phyloP scores from a whole-genome alignment of 495 filamentous ascomycete genomes.

The Usnea hakonensis region DNA sequence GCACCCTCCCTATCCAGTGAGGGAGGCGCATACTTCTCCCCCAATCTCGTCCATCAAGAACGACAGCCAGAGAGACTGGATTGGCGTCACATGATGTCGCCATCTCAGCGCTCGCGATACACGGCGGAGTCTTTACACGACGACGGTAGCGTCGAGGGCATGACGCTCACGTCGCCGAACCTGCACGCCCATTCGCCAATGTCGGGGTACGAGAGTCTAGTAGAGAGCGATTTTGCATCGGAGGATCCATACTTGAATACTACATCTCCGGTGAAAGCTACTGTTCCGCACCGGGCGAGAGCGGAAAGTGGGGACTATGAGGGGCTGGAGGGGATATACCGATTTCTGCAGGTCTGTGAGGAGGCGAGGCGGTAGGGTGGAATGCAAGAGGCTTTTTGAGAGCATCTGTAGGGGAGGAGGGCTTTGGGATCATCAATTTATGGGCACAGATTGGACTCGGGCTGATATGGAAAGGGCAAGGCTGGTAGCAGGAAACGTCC shows the following conservation, averaged over 20 bases:
- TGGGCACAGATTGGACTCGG: not conserved
- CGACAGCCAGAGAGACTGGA: conserved; percentile 35
- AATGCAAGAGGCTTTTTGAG: not conserved
- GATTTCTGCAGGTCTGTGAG: conserved; percentile 83
- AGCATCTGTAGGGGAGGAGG: not conserved
- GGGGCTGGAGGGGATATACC: conserved; percentile 77
- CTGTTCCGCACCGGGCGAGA: conserved; percentile 26
- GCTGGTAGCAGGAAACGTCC: too few relatives aligned
- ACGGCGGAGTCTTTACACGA: conserved; percentile 22
- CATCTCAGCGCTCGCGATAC: conserved; percentile 15
- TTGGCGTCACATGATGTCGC: conserved; percentile 53
- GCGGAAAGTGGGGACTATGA: conserved; percentile 56
- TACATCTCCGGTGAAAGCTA: conserved; percentile 2
- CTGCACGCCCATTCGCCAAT: conserved; percentile 10
- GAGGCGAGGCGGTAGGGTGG: conserved; percentile 36
- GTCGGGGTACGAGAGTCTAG: conserved; percentile 28
- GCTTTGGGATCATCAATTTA: not conserved
- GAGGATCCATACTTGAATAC: conserved; percentile 33
- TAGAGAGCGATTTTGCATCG: conserved; percentile 30
- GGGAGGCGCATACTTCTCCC: conserved; percentile 23
- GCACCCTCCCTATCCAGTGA: conserved; percentile 5
- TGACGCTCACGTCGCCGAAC: conserved; percentile 12
- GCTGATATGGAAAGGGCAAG: too few relatives aligned
- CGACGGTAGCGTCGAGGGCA: conserved; percentile 17
- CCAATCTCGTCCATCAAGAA: conserved; percentile 23